Evolutionary conservation across 768 basidiomycete genomes (phyloP), one percentile per base, ranked within the genome.

Genomic region (Psilocybe cubensis): DNA sequence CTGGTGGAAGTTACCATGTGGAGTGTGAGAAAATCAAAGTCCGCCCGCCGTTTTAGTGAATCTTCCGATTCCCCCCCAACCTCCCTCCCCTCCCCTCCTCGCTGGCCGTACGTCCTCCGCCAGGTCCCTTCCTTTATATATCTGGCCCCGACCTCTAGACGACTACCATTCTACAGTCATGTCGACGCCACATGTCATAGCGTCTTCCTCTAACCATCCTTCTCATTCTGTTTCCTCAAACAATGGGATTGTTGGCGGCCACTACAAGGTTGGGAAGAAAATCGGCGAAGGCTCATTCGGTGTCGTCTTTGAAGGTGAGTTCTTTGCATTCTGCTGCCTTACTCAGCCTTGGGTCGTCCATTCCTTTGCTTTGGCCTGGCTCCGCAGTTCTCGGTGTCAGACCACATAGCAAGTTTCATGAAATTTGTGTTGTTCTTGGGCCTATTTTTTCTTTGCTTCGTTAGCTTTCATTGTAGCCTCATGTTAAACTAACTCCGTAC

Each of bases 261-360:
- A 91, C 71, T 92, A 85, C 70, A 83, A 91, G 61, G 95, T 98
- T 50, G 96, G 96, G 49, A 95, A 96, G 83, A 98, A 98, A 86
- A 96, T 98, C 72, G 96, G 96, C 46, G 96, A 99, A 76, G 96
- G 96, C 49, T 92, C 90, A n/a, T 99, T 99, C 71, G 96, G 96
- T 67, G 96, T 98, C 63, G 90, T 98, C 60, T 94, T 97, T 75
- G 89, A 98, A 83, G 89, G 97, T 95, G 69, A 49, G 79, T 76
- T 6, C 54, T 52, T 42, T 50, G 41, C 14, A 58, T 25, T 25
- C 21, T 51, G 17, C 20, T 14, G 57, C 27, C 3, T 55, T 46
- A 17, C 28, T 48, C 14, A 21, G 18, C 42, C 28, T 52, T 27
- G 4, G 20, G 14, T 8, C 54, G 25, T 33, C 14, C 25, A 52